Evolutionary conservation across 805 yeast species (phyloP).

Genomic region (Candida pseudofarinosa): DNA sequence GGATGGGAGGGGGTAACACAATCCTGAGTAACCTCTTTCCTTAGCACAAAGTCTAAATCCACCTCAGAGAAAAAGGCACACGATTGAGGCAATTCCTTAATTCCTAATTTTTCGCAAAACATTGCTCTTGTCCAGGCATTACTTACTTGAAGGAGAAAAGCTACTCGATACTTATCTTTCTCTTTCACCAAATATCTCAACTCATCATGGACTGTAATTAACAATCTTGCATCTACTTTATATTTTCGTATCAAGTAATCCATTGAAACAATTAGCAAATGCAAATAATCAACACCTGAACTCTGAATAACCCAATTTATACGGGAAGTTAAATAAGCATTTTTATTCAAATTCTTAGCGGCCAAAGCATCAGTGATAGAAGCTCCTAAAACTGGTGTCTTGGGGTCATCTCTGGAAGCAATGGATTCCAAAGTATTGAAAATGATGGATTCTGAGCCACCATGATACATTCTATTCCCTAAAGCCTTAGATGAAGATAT

Average conservation of each 20-base stretch:
- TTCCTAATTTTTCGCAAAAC: slow-evolving; percentile 89
- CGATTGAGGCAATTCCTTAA: slow-evolving; percentile 84
- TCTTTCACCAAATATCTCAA: slow-evolving; percentile 74
- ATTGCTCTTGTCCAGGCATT: slow-evolving; percentile 96
- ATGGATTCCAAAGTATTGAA: slow-evolving; percentile 85
- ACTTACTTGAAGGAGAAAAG: slow-evolving; percentile 80
- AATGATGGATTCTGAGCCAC: slow-evolving; percentile 91
- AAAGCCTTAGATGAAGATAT: slow-evolving; percentile 17
- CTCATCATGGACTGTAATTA: slow-evolving; percentile 93
- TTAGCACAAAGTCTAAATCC: slow-evolving; percentile 80
- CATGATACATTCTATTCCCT: slow-evolving; percentile 53
- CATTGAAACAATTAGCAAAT: slow-evolving; percentile 81
- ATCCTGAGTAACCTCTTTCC: slow-evolving; percentile 90
- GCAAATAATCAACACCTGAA: slow-evolving; percentile 95
- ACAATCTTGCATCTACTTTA: slow-evolving; percentile 67
- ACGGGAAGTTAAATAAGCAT: slow-evolving; percentile 79
- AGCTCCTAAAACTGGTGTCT: slow-evolving; percentile 90
- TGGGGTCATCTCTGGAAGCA: slow-evolving; percentile 75
- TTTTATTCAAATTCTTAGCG: slow-evolving; percentile 56
- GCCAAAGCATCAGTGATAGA: slow-evolving; percentile 84
- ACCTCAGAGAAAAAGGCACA: slow-evolving; percentile 95
- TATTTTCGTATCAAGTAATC: slow-evolving; percentile 68
- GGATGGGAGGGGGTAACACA: slow-evolving; percentile 90
- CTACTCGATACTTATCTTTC: slow-evolving; percentile 70
- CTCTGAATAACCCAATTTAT: slow-evolving; percentile 98